Evolutionary conservation across 768 basidiomycete species (phyloP).

Genomic region (Lentinus tigrinus): DNA sequence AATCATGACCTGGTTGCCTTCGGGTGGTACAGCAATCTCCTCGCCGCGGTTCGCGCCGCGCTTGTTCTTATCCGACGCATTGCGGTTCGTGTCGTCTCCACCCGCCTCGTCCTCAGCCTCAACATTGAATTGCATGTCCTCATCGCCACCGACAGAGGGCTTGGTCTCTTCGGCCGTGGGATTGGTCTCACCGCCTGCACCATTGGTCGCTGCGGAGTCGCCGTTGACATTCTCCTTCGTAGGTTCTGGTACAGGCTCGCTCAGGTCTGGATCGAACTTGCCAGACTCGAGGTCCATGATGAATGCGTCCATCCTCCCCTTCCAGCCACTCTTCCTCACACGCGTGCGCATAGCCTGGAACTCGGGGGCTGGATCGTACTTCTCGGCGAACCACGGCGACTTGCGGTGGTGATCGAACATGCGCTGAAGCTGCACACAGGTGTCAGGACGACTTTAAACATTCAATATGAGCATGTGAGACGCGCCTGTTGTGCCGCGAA

Average conservation of each 20-base stretch:
- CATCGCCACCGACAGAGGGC: slow-evolving; percentile 44
- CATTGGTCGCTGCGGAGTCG: slow-evolving; percentile 30
- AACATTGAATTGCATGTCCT: slow-evolving; percentile 73
- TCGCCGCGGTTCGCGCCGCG: slow-evolving; percentile 64
- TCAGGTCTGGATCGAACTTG: slow-evolving; percentile 77
- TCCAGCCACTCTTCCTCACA: slow-evolving; percentile 85
- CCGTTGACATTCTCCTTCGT: slow-evolving; percentile 54
- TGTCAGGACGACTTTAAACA: neutral
- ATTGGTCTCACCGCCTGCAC: slow-evolving; percentile 38
- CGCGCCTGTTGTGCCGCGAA: slow-evolving; percentile 86
- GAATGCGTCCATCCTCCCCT: slow-evolving; percentile 68
- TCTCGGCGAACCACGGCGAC: slow-evolving; percentile 97
- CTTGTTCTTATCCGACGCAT: slow-evolving; percentile 30
- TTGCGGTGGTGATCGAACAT: slow-evolving; percentile 95
- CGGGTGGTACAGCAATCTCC: slow-evolving; percentile 61
- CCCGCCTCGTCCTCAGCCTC: slow-evolving; percentile 71
- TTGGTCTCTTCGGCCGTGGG: slow-evolving; percentile 53
- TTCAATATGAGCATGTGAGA: slow-evolving; percentile 19
- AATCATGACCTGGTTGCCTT: slow-evolving; percentile 92
- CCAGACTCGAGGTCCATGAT: slow-evolving; percentile 80
- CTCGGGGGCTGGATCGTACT: slow-evolving; percentile 81
- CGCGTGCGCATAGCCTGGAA: slow-evolving; percentile 70
- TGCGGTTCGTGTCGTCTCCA: slow-evolving; percentile 50
- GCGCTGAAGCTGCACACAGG: slow-evolving; percentile 75
- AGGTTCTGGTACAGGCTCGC: slow-evolving; percentile 58